Base-by-base conservation (phyloP, 1,284 basidiomycete genomes). In the Tilletiaria anomala region DNA sequence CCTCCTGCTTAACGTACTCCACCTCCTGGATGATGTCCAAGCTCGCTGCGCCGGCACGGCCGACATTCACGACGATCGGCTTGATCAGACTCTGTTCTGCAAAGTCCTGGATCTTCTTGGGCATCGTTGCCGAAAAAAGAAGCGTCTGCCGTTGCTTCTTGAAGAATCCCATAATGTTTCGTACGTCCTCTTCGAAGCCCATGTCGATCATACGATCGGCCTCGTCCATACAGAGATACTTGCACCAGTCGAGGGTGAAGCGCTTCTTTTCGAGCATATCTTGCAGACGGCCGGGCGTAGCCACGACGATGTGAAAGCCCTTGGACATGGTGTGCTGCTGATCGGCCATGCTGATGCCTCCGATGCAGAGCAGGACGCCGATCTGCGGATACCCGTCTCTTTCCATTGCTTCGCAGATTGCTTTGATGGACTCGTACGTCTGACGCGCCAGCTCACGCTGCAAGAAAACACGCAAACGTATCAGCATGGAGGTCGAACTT, bases 181-280 rank as follows among this genome's bases (percentile, higher is more conserved):
- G 75, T 20, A 99, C 88, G 59, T 97, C 91, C 44, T 97, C 93
- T 68, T 97, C 93, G 58, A 99, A 99, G 0, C 91, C 93, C 68
- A 96, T 75, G 62, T 97, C 93, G 51, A 99, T 91, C 93, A 99
- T 97, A 39, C 93, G 74, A 70, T 97, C 93, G 1, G 93, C 93
- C 70, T 99, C 93, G 70, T 99, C 93, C 78, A 99, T 86, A 65
- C 89, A 96, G 4, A 97, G 72, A 67, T 81, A 96, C 53, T 71
- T 74, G 61, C 67, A 69, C 54, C 81, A 82, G 46, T 86, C 82
- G 54, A 96, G 81, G 2, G 80, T 85, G 58, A 97, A 83, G 51
- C 80, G 76, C 64, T 79, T 82, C 73, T 93, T 94, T 69, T 91
- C 86, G 47, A 97, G 72, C 65, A 71, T 66, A 45, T 71, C 70